These are phyloP conservation scores for Trichoderma polysporum DNA, from an alignment of 2,329 filamentous ascomycete species.

Conservation along the genomic window DNA sequence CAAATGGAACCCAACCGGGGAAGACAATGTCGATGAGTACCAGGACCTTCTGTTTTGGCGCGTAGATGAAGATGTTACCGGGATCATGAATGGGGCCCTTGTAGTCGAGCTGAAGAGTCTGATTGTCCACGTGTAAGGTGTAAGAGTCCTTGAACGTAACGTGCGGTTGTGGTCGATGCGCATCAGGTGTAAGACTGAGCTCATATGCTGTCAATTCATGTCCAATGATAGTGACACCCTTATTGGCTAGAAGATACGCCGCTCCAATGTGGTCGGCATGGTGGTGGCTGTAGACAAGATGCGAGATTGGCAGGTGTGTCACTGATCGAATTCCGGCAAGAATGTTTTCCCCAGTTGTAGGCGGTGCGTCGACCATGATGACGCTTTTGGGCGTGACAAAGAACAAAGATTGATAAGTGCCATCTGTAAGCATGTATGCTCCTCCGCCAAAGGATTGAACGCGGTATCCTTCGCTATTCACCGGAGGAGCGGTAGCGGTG, in stretches of 20 bases:
- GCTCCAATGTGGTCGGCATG: neutral
- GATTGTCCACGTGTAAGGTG: neutral
- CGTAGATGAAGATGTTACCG: neutral
- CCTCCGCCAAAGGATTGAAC: neutral
- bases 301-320: neutral
- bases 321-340: neutral
- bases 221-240: neutral
- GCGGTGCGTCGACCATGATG: neutral
- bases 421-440: neutral
- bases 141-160: neutral
- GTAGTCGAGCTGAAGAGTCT: neutral
- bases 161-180: neutral
- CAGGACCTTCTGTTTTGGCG: neutral
- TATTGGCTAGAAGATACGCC: neutral
- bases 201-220: neutral
- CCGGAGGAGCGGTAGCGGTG: neutral
- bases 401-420: neutral
- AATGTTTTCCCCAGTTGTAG: neutral
- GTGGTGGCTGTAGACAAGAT: neutral
- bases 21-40: neutral
- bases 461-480: neutral
- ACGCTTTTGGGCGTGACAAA: slow-evolving; percentile 1
- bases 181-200: neutral
- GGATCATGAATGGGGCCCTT: neutral
- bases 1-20: neutral